phyloP scores from a whole-genome alignment of 2,329 filamentous ascomycete species.

The Sclerotinia trifoliorum region DNA sequence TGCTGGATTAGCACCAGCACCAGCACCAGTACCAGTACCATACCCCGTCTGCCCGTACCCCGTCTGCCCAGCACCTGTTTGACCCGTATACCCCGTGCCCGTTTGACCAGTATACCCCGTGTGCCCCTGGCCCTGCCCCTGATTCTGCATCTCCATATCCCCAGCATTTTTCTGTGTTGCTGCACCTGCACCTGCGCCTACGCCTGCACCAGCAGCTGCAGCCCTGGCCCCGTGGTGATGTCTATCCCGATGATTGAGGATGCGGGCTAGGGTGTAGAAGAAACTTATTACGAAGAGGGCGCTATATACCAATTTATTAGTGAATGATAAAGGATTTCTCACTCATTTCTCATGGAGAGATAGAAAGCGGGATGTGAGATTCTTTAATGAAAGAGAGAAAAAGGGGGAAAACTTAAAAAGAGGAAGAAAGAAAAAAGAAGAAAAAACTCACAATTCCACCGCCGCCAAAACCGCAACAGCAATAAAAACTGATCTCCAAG shows the following conservation, averaged over 20 bases:
- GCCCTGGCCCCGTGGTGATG: neutral
- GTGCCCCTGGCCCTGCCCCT: neutral
- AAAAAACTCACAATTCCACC: conserved; percentile 19
- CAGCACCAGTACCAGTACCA: neutral
- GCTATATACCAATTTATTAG: neutral
- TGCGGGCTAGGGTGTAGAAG: neutral
- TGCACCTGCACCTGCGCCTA: too few species aligned
- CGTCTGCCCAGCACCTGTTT: neutral
- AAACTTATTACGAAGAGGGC: conserved; percentile 19
- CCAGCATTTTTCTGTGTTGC: neutral
- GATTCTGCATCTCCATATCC: conserved; percentile 19
- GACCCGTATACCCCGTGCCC: neutral
- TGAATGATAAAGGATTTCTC: too few species aligned
- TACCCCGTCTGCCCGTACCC: too few species aligned
- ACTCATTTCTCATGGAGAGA: neutral
- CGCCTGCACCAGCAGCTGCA: neutral
- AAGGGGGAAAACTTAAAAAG: neutral
- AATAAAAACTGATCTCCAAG: conserved; percentile 11
- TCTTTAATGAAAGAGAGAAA: too few species aligned
- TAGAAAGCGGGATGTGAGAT: too few species aligned
- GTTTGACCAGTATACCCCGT: neutral
- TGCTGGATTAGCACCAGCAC: neutral
- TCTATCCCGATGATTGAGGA: conserved; percentile 1
- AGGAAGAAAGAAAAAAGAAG: accelerated
- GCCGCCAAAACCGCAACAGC: conserved; percentile 12